Base-by-base conservation (phyloP, 805 yeast species). In the Kodamaea neixiangensis region DNA sequence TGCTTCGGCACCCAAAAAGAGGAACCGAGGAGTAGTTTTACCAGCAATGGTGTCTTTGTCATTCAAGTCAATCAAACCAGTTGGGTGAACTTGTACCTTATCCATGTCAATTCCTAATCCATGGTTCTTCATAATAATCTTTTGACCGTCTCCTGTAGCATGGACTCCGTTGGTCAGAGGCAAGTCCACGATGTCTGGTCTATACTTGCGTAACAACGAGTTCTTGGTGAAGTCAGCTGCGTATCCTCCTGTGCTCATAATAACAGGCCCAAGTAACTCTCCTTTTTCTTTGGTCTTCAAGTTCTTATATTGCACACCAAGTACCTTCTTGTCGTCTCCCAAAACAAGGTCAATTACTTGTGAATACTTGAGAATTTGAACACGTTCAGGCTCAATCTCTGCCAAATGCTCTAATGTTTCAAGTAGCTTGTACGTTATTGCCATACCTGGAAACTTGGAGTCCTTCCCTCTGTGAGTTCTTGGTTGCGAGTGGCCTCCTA, bases 401-500 rank as follows among this genome's bases (percentile, higher is more conserved):
- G 60, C 80, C 72, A 56, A 68, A 60, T 68, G 67, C 55, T 82
- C 82, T 41, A 82, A 67, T 14, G 72, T 72, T 51, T 80, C 82
- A 59, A 79, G 65, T 39, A 83, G 64, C 7, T 75, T 73, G 55
- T 79, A 81, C 3, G 86, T 80, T 47, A 83, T 81, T 6, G 87
- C 85, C 80, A 80, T 80, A 1, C 87, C 88, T 2, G 87, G 87
- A 47, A 82, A 82, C 53, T 79, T 74, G 15, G 82, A 77, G 53
- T 81, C 86, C 46, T 80, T 78, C 1, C 96, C 92, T 58, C 96
- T 77, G 64, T 89, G 96, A 1, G 96, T 89, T 65, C 96, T 76
- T 17, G 89, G 83, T 46, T 77, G 81, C 1, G 91, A 83, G 62
- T 89, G 96, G 2, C 96, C 96, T 21, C 96, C 96, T 40, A 89